Evolutionary conservation across 345 rosid genomes (phyloP), one percentile per base, ranked within the genome.

Genomic region (Rubroshorea leprosula): DNA sequence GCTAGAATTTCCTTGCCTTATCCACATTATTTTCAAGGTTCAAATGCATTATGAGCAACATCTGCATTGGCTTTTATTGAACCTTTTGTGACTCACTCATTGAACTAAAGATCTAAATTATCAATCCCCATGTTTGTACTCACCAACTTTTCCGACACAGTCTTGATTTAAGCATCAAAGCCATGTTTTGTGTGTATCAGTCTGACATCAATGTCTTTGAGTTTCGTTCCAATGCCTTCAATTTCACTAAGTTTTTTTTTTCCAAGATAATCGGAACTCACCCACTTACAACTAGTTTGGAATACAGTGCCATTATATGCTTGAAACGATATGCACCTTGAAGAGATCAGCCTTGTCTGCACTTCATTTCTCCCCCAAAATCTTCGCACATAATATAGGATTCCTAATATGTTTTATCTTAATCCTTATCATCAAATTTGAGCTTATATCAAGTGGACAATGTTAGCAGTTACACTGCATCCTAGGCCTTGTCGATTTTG

Each of bases 81-180:
- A 61, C 51, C 60, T 66, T 55, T 63, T 41, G 51, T 58, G 60
- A 51, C 67, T 58, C 39, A 43, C 29, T 58, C 65, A 54, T 19
- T 22, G 50, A 50, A 54, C 55, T 29, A 21, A 35, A 54, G 44
- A 61, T 56, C 2, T 47, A 26, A 18, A 24, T 24, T 17, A 23
- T 43, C 41, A 2, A 10, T 44, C 49, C 58, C 57, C 69, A 59
- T 50, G 61, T 56, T 38, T 16, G 21, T 24, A 6, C 47, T 69
- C 65, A 3, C 55, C 70, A 19, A 14, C 50, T 66, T 57, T 62
- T 60, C 80, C 71, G 68, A 72, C 75, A 69, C 21, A n/a, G 60
- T 54, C 29, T 31, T 35, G 27, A 49, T 31, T 20, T 35, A 7
- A 23, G 35, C 23, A 8, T 25, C 47, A 46, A 49, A 22, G 16